phyloP scores from a whole-genome alignment of 495 filamentous ascomycete genomes.

The Trypethelium eluteriae region DNA sequence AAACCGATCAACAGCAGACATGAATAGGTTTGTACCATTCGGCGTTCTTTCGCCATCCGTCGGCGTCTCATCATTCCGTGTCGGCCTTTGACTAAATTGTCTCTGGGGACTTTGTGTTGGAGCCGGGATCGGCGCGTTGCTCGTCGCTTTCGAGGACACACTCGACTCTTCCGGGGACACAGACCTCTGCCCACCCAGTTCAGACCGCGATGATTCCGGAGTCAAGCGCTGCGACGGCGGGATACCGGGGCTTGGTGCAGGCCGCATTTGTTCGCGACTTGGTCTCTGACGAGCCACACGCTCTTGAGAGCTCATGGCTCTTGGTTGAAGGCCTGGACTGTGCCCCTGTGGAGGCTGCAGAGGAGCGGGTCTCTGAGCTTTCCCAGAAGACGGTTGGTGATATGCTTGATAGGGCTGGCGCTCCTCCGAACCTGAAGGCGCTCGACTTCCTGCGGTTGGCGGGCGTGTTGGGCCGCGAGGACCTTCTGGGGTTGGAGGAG shows the following conservation, averaged over 20 bases:
- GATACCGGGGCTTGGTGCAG: slow-evolving; percentile 11
- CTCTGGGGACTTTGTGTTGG: slow-evolving; percentile 18
- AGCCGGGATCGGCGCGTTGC: neutral
- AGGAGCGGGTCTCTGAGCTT: neutral
- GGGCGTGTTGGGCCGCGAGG: neutral
- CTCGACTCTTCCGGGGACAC: slow-evolving; percentile 25
- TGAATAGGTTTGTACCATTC: slow-evolving; percentile 4
- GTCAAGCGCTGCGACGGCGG: slow-evolving; percentile 23
- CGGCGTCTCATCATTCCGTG: neutral
- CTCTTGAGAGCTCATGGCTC: slow-evolving; percentile 28
- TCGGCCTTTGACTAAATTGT: slow-evolving; percentile 12
- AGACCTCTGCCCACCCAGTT: slow-evolving; percentile 20
- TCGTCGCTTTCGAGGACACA: slow-evolving; percentile 18
- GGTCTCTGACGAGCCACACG: slow-evolving; percentile 22
- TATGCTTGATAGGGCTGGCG: slow-evolving; percentile 1
- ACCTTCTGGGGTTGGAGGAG: slow-evolving; percentile 10
- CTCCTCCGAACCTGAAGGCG: neutral
- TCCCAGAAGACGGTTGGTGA: neutral
- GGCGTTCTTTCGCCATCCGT: neutral
- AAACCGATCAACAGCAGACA: slow-evolving; percentile 9
- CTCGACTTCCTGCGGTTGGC: neutral
- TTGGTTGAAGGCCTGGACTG: slow-evolving; percentile 12
- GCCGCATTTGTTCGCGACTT: slow-evolving; percentile 26
- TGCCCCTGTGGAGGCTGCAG: neutral
- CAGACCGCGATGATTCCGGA: slow-evolving; percentile 30